Evolutionary conservation across 306 rosid species (phyloP), one percentile per base, ranked within the genome.

Genomic region (Casuarina glauca): DNA sequence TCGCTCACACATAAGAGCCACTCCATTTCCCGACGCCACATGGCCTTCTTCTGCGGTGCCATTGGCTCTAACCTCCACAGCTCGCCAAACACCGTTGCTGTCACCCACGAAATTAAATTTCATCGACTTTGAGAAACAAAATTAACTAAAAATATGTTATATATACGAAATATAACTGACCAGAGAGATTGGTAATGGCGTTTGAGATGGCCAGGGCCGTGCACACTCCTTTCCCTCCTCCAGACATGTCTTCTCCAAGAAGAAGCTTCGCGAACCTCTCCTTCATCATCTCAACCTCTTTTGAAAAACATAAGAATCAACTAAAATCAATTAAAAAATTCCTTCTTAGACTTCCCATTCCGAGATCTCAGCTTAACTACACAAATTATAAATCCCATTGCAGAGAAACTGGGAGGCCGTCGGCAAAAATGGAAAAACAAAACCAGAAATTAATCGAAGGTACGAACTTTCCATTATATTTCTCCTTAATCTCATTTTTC

Each of bases 161-260:
- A 17, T 26, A 54, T 15, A 20, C 35, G 45, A 2, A 2, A 53
- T 38, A 71, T 74, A 79, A 35, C 90, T 51, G 74, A 93, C 98
- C 98, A 64, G 98, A 94, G 79, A 94, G 97, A 86, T 94, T 94
- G 32, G 98, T 94, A 42, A 94, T 90, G 16, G 98, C 98, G 38
- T 94, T 94, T 0, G 98, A 94, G 82, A 94, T 89, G 53, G 98
- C 98, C 66, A 94, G 95, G 38, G 98, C 98, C 13, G 98, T 91
- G 76, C 96, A 94, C 17, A 94, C 98, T 38, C 98, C 98, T 79
- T 94, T 94, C n/a, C 98, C 98, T n/a, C 98, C 98, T 64, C 98
- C 98, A 8, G 98, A 94, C 98, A 94, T 91, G 73, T 94, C 98
- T 82, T 94, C 98, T 11, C 98, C 98, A 9, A 94, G 91, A 67